Evolutionary conservation across 106 monocot species (phyloP).

Genomic region (Phalaenopsis aphrodite): DNA sequence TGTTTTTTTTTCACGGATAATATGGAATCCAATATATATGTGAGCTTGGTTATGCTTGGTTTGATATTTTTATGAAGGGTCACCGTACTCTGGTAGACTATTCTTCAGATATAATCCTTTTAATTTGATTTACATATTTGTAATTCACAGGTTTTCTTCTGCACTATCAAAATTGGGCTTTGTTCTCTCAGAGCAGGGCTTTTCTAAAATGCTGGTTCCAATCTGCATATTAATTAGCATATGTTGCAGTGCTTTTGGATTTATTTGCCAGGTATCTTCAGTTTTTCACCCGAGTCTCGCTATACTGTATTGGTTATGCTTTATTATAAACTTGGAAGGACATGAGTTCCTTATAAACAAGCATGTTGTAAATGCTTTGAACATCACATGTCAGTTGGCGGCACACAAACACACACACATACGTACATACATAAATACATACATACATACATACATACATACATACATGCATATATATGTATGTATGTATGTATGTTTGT

Average conservation of each 20-base stretch:
- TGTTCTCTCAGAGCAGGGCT: constrained; percentile 68
- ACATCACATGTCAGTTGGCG: too few species aligned
- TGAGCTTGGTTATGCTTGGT: background rate
- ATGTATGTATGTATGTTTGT: too few species aligned
- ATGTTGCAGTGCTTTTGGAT: constrained; percentile 81
- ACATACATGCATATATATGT: too few species aligned
- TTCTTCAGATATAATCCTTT: background rate
- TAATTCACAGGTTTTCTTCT: constrained; percentile 72
- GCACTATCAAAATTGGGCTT: constrained; percentile 97
- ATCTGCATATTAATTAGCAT: constrained; percentile 62
- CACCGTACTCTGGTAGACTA: background rate
- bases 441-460: too few species aligned
- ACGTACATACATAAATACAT: too few species aligned
- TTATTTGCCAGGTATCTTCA: constrained; percentile 76
- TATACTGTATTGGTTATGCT: too few species aligned
- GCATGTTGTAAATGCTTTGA: too few species aligned
- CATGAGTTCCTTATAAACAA: too few species aligned
- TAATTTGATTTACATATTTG: constrained; percentile 2
- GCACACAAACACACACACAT: too few species aligned
- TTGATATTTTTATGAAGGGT: background rate
- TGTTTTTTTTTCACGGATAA: too few species aligned
- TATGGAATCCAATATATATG: background rate
- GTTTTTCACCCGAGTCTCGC: background rate
- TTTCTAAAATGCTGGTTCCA: constrained; percentile 69
- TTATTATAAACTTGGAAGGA: too few species aligned